Evolutionary conservation across 495 filamentous ascomycete genomes (phyloP), one percentile per base, ranked within the genome.

Genomic region (Neurospora sp.): DNA sequence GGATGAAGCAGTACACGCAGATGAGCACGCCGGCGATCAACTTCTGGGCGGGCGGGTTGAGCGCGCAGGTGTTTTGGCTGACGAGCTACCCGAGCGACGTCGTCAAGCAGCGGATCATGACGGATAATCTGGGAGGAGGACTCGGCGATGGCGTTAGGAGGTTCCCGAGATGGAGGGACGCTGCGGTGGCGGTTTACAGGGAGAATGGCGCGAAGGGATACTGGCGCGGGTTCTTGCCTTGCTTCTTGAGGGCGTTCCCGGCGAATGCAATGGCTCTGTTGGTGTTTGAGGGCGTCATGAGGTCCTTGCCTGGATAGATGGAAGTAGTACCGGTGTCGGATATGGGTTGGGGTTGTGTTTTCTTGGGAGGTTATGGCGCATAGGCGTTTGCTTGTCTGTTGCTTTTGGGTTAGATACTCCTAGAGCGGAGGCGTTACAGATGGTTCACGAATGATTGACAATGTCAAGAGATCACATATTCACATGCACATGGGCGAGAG

Each of bases 31-130:
- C 94, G 8, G 89, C 89, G 2, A 86, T 98, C 75, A 98, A 98
- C 78, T 99, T 99, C 85, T 98, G 94, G 96, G 96, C 96, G 0
- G 96, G 96, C 14, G 96, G 96, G 1, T 84, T 98, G 70, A 92
- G 90, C 40, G 95, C 96, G 1, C 95, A 98, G 84, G 82, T 96
- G 44, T 99, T 97, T 83, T 99, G 96, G 96, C 78, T 97, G 3
- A 92, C 91, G 31, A 91, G 90, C 59, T 99, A 99, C 79, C 96
- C 96, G 14, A 91, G 90, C 39, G 96, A 99, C 78, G 95, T 98
- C 16, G 92, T 99, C 31, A 99, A 99, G 85, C 95, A 98, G 82
- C 89, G 94, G n/a, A 89, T 99, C 70, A 98, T 99, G 96, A 97
- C 94, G 23, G 96, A 98, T 80, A 88, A 90, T 1, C 83, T 99